Conservation (phyloP, 176 grass and related monocot species). For the Hyparrhenia diplandra region DNA sequence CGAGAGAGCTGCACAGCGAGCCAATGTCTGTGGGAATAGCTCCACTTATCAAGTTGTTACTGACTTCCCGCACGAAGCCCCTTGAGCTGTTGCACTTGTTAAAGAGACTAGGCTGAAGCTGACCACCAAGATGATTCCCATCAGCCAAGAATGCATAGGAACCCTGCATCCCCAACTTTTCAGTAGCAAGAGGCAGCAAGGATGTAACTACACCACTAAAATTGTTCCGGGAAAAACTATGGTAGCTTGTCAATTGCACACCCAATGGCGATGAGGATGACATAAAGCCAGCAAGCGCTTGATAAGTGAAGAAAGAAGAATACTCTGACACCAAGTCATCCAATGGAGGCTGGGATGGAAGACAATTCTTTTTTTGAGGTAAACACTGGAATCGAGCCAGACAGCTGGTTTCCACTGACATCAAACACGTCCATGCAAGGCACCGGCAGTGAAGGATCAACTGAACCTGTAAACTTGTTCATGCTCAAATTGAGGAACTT, state of each 20-base stretch:
- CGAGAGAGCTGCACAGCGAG: constrained; percentile 54
- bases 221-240: constrained; percentile 93
- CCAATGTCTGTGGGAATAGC: constrained; percentile 64
- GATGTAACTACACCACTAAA: constrained; percentile 57
- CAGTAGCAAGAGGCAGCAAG: constrained; percentile 52
- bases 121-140: constrained; percentile 58
- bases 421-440: constrained; percentile 96
- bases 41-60: constrained; percentile 68
- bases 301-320: constrained; percentile 51
- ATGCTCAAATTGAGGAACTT: constrained; percentile 81
- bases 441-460: constrained; percentile 53
- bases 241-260: constrained; percentile 52
- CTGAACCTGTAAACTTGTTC: constrained; percentile 66
- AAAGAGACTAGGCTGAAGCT: constrained; percentile 43
- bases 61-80: constrained; percentile 72
- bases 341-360: constrained; percentile 29
- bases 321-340: constrained; percentile 65
- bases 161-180: constrained; percentile 54
- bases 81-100: constrained; percentile 65
- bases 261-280: neutral
- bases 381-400: constrained; percentile 59
- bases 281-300: constrained; percentile 37
- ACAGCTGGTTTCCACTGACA: constrained; percentile 81
- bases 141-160: constrained; percentile 81
- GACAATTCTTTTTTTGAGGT: constrained; percentile 41